Base-by-base conservation (phyloP, 2,329 filamentous ascomycete genomes). In the Exophiala lecanii-corni region DNA sequence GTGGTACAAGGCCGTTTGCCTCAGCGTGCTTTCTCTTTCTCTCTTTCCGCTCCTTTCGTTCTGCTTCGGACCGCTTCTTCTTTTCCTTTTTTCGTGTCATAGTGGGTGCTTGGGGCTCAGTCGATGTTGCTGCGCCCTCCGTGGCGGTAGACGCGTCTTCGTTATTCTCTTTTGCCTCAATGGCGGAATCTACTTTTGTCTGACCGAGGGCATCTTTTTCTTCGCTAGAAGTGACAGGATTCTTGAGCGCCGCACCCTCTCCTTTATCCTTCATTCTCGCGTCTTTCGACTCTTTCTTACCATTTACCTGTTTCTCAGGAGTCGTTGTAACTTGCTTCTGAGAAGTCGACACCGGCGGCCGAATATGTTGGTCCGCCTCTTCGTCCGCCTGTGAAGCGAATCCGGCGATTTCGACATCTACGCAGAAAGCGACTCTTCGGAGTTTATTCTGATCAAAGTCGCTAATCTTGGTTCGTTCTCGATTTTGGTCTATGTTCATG, bases 371-470 rank as follows among this genome's bases (percentile, higher is more conserved):
- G n/a, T 73, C 67, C 12, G 69, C 67, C 7, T 74, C 63, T 12
- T 72, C 72, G 2, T 92, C 86, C 10, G 71, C 67, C 55, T 94
- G 92, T 55, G 79, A 82, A 17, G 89, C 87, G 59, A 87, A 81
- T 1, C 89, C 87, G 2, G 91, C 91, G 59, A 98, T 94, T 63
- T 98, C 92, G 3, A 98, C 89, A 59, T 98, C 92, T 2, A 98
- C 92, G 56, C 87, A 95, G 59, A 98, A 98, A 0, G 91, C 86
- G 0, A 98, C 92, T 40, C 89, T 80, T 41, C 88, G 79, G 47
- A 98, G 66, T 62, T 92, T 95, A 36, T 79, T 78, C 57, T 83
- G 79, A 53, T 89, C 82, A 35, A 98, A 71, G 54, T 94, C 89
- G 3, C 78, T 71, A 20, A 97, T 79, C 17, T 79, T 75, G 62